Base-by-base conservation (phyloP, 179 eudicot species). In the Pouteria campechiana region DNA sequence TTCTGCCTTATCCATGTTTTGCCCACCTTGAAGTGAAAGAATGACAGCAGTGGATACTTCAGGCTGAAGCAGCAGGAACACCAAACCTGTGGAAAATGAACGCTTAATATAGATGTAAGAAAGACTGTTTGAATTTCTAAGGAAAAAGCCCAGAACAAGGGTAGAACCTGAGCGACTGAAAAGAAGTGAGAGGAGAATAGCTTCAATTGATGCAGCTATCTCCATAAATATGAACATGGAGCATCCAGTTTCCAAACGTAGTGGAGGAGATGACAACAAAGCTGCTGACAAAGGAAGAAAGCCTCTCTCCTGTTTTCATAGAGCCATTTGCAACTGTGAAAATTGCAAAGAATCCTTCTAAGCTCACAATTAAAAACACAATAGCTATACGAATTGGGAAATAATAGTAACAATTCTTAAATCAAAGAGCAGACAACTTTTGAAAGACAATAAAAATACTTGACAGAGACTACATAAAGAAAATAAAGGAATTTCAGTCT, bases 281-380 rank as follows among this genome's bases (percentile, higher is more conserved):
- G 99, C 99, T 51, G 86, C 72, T 21, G 93, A 83, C 61, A 92
- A 65, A 41, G 99, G 89, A 65, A 92, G 86, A 64, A 92, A 88
- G n/a, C 99, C 99, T 44, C 93, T 80, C 42, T 88, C 99, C 99
- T 92, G 79, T 18, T 60, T 17, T 53, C 41, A 50, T 16, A n/a
- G n/a, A n/a, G 48, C 2, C 29, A n/a, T 33, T 17, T 27, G 28
- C 17, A 40, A 41, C 15, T 11, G 32, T 35, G 24, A 43, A 31
- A 55, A 47, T 25, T 8, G 18, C 13, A 36, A 9, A 25, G 18
- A 17, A 38, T 19, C 25, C 48, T 18, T 32, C 12, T 2, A 34
- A 32, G 19, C n/a, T n/a, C n/a, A n/a, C n/a, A n/a, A n/a, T n/a
- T n/a, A n/a, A n/a, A n/a, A n/a, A n/a, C n/a, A n/a, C n/a, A n/a